Evolutionary conservation across 2,329 filamentous ascomycete genomes (phyloP), one percentile per base, ranked within the genome.

Genomic region (Penicillium sp.): DNA sequence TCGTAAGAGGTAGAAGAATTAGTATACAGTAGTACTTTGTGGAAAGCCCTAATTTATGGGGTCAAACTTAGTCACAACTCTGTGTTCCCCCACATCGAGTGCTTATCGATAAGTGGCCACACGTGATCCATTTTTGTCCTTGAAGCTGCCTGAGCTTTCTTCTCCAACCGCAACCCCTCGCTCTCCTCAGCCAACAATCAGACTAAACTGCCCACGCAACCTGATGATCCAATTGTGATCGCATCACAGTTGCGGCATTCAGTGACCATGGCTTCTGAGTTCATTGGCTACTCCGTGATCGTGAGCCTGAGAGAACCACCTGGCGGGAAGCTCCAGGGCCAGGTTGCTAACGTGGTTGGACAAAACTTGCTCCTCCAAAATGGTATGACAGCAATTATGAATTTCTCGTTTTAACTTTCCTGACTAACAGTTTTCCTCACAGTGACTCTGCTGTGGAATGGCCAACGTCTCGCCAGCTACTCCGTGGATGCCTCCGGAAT

Each of bases 231-330:
- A 53, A 49, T 59, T 48, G 41, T 25, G 35, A 33, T 8, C 37
- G 45, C 18, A 18, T 26, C 5, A 47, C 2, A 29, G 23, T 8
- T 11, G 33, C 40, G 47, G 41, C 33, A 51, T 49, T 20, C 37
- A 46, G 51, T 59, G 60, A 75, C 56, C 63, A 89, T 89, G 86
- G 85, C 87, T 47, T 80, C 81, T 56, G 81, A 85, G 68, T 91
- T 93, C 71, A 85, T 90, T 67, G 90, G 90, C 58, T 82, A 90
- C 72, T 85, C 87, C 57, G 90, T 94, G 75, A 77, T 85, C 57
- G 86, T 94, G 67, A 88, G 87, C 33, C 81, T 94, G 60, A 83
- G 82, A 65, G 79, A 85, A 55, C 87, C 88, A 50, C 81, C 82
- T 2, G 83, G 84, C 57, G 83, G 82, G 41, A 79, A 84, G 65